Conservation (phyloP, 805 yeast genomes). For the Cyberlindnera xylosilytica region DNA sequence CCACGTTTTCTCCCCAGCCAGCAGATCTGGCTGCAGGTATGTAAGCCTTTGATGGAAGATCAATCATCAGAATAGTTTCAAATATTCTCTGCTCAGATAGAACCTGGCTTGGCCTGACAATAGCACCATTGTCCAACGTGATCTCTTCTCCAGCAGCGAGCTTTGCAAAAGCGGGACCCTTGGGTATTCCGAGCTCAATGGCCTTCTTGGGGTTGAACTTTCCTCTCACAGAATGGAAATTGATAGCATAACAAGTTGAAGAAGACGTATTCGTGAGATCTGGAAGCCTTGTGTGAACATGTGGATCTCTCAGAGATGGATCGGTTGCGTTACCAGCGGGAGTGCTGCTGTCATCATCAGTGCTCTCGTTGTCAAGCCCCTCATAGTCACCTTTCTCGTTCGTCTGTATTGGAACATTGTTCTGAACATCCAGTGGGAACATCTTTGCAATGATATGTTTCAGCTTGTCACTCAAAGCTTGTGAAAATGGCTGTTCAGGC, state of each 20-base stretch:
- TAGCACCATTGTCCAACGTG: slow-evolving; percentile 53
- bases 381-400: slow-evolving; percentile 16
- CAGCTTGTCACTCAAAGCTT: slow-evolving; percentile 8
- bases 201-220: slow-evolving; percentile 70
- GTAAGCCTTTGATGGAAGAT: slow-evolving; percentile 59
- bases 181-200: slow-evolving; percentile 60
- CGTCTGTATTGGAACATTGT: slow-evolving; percentile 35
- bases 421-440: slow-evolving; percentile 51
- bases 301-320: slow-evolving; percentile 33
- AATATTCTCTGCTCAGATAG: slow-evolving; percentile 58
- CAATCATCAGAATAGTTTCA: slow-evolving; percentile 63
- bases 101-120: slow-evolving; percentile 68
- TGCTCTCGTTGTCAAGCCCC: slow-evolving; percentile 4
- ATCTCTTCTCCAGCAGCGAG: slow-evolving; percentile 62
- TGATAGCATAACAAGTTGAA: slow-evolving; percentile 67
- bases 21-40: slow-evolving; percentile 33
- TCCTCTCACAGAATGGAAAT: slow-evolving; percentile 69
- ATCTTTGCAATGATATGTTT: slow-evolving; percentile 41
- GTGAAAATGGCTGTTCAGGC: slow-evolving; percentile 6
- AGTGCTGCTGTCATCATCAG: too few species aligned
- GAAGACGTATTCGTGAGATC: slow-evolving; percentile 13
- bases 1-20: slow-evolving; percentile 34
- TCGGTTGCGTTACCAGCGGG: slow-evolving; percentile 28
- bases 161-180: slow-evolving; percentile 54
- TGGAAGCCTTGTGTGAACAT: slow-evolving; percentile 37